phyloP scores from a whole-genome alignment of 768 basidiomycete species.

The Crucibulum laeve region DNA sequence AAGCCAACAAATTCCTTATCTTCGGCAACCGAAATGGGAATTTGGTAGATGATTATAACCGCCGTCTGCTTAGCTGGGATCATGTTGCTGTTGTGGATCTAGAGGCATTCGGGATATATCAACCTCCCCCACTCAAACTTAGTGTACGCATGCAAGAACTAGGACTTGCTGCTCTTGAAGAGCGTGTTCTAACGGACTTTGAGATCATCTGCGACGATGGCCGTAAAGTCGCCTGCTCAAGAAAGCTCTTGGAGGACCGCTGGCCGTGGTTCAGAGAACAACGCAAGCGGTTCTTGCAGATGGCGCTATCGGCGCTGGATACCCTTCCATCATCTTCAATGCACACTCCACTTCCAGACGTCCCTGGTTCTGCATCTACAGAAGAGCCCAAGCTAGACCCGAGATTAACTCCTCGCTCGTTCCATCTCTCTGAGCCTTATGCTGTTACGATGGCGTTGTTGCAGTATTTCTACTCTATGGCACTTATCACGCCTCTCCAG shows the following conservation, averaged over 20 bases:
- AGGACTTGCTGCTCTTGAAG: slow-evolving; percentile 80
- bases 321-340: slow-evolving; percentile 55
- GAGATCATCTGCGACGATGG: slow-evolving; percentile 92
- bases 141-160: slow-evolving; percentile 77
- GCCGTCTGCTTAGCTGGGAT: slow-evolving; percentile 86
- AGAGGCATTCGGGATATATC: slow-evolving; percentile 95
- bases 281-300: slow-evolving; percentile 51
- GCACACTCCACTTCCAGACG: slow-evolving; percentile 59
- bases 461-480: slow-evolving; percentile 90
- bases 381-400: slow-evolving; percentile 66
- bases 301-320: slow-evolving; percentile 53
- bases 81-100: slow-evolving; percentile 88
- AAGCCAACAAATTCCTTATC: slow-evolving; percentile 80
- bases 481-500: slow-evolving; percentile 86
- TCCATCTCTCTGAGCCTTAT: slow-evolving; percentile 85
- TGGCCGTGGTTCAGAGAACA: slow-evolving; percentile 96
- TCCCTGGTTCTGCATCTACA: slow-evolving; percentile 45
- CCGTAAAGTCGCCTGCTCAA: slow-evolving; percentile 74
- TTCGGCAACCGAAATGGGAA: slow-evolving; percentile 89
- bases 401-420: slow-evolving; percentile 70
- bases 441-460: slow-evolving; percentile 84
- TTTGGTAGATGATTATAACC: slow-evolving; percentile 89
- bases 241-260: slow-evolving; percentile 79
- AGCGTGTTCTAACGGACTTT: slow-evolving; percentile 81
- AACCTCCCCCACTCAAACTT: slow-evolving; percentile 66